These are phyloP conservation scores for Evernia prunastri DNA, from an alignment of 495 filamentous ascomycete genomes.

Conservation along the genomic window DNA sequence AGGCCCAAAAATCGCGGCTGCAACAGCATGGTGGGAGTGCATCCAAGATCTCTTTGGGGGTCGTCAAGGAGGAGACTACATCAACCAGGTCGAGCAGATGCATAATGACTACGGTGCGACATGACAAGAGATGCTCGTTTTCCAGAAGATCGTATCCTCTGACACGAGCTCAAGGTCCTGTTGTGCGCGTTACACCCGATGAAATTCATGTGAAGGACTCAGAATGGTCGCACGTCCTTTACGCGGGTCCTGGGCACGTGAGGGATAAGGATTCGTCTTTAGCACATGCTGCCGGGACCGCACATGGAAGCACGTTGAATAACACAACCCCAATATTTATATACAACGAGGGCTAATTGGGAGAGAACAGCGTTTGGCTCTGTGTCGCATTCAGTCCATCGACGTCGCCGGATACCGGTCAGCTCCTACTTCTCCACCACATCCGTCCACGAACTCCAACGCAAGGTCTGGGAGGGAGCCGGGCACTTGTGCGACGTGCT, in stretches of 20 bases:
- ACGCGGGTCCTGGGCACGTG: not conserved
- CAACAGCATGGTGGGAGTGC: constrained; percentile 43
- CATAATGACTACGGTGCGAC: constrained; percentile 45
- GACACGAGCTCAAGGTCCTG: too few relatives aligned
- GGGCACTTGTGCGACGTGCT: constrained; percentile 1
- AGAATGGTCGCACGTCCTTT: not conserved
- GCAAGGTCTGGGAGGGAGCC: not conserved
- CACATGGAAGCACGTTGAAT: constrained; percentile 30
- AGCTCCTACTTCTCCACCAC: constrained; percentile 36
- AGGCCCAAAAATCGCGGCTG: constrained; percentile 47
- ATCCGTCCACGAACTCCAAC: constrained; percentile 17
- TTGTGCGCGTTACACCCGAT: constrained; percentile 51
- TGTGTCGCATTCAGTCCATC: constrained; percentile 31
- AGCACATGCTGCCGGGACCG: constrained; percentile 41
- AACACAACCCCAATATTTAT: constrained; percentile 27
- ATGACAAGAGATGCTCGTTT: too few relatives aligned
- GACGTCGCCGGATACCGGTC: constrained; percentile 31
- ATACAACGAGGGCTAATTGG: constrained; percentile 17
- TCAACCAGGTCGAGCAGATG: constrained; percentile 39
- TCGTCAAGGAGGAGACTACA: constrained; percentile 36
- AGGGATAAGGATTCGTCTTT: constrained; percentile 12
- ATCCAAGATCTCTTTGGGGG: constrained; percentile 37
- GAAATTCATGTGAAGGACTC: constrained; percentile 42
- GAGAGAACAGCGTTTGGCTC: constrained; percentile 31
- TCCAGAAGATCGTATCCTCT: too few relatives aligned